These are phyloP conservation scores for Stephania japonica DNA, from an alignment of 164 flowering plant genomes.

Conservation along the genomic window DNA sequence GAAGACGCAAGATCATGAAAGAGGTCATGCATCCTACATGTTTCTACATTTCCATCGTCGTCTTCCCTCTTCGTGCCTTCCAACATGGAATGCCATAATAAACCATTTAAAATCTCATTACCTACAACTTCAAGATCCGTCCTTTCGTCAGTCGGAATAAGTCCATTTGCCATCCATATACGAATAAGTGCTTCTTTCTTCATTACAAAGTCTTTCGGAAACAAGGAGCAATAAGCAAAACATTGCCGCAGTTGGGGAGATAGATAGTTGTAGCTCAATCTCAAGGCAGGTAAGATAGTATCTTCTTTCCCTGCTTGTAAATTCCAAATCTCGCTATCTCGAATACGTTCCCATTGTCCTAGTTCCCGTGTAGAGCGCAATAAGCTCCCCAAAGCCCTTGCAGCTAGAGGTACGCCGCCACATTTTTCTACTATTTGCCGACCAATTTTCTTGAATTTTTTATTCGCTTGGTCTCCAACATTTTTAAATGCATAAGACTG, in stretches of 20 bases:
- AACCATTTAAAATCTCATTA: not conserved
- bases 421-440: not conserved
- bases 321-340: too few relatives aligned
- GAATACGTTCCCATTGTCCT: slow-evolving; percentile 4
- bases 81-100: slow-evolving; percentile 8
- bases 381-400: not conserved
- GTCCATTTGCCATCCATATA: slow-evolving; percentile 17
- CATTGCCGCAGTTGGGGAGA: slow-evolving; percentile 3
- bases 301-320: too few relatives aligned
- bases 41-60: not conserved
- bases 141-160: slow-evolving; percentile 5
- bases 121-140: slow-evolving; percentile 8
- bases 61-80: slow-evolving; percentile 3
- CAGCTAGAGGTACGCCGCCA: slow-evolving; percentile 3
- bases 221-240: slow-evolving; percentile 8
- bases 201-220: slow-evolving; percentile 2
- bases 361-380: not conserved
- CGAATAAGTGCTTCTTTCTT: not conserved
- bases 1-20: slow-evolving; percentile 5
- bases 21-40: slow-evolving; percentile 14
- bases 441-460: not conserved
- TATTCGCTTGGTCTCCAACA: not conserved
- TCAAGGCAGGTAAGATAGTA: too few relatives aligned
- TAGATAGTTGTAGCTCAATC: too few relatives aligned
- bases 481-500: not conserved